Percentiles rank a stretch among this genome's conserved stretches.
These are phyloP conservation scores for Fusarium coffeatum DNA, from an alignment of 2,329 filamentous ascomycete genomes.

Conservation along the genomic window DNA sequence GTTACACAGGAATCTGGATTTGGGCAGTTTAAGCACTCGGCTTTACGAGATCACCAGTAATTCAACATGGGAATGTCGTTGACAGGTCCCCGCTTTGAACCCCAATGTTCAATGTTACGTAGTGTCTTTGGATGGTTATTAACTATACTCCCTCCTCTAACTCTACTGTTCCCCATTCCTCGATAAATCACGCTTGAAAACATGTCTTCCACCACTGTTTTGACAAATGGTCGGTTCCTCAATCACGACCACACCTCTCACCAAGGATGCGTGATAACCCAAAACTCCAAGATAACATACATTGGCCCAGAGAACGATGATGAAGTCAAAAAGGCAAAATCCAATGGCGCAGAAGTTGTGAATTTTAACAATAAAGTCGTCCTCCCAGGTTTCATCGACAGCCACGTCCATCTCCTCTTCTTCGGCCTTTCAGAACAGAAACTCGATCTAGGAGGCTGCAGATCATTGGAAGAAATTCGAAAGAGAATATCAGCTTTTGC, in stretches of 20 bases:
- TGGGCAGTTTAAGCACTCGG: no score
- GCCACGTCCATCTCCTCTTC: constrained; percentile 63
- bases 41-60: background rate
- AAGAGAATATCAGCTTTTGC: constrained; percentile 55
- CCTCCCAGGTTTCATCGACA: constrained; percentile 64
- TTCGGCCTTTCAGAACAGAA: constrained; percentile 62
- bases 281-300: constrained; percentile 16
- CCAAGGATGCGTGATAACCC: constrained; percentile 12
- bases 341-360: constrained; percentile 40
- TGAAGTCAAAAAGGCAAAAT: constrained; percentile 3
- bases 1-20: background rate
- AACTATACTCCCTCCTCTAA: background rate
- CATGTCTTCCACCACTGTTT: background rate
- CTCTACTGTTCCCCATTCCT: no score
- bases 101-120: background rate
- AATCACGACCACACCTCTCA: background rate
- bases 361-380: constrained; percentile 49
- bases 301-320: constrained; percentile 12
- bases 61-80: background rate
- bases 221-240: constrained; percentile 4
- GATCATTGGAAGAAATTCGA: constrained; percentile 58
- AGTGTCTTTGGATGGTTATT: fast-evolving
- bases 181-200: no score
- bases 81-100: background rate
- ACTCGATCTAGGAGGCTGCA: constrained; percentile 56